Percentiles rank a stretch among this genome's conserved stretches.
phyloP scores from a whole-genome alignment of 176 grass and related monocot species.

The Aegilops speltoides region DNA sequence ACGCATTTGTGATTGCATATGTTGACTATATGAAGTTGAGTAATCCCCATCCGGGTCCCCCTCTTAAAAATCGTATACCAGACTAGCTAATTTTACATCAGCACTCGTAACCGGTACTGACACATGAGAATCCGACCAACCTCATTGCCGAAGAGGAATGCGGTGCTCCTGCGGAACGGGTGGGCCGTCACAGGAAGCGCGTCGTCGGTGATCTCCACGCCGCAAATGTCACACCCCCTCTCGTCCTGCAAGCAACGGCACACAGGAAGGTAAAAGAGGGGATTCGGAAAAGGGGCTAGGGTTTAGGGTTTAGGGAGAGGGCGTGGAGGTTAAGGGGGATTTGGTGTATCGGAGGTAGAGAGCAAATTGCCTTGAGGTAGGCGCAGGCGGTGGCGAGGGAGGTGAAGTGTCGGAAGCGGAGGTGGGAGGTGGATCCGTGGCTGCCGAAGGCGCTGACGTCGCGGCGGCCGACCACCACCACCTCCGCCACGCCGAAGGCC shows the following conservation, averaged over 20 bases:
- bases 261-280: background rate
- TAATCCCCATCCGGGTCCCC: background rate
- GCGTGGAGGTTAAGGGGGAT: background rate
- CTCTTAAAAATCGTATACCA: background rate
- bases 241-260: constrained; percentile 46
- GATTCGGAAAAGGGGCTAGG: background rate
- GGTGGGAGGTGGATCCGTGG: constrained; percentile 80
- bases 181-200: constrained; percentile 59
- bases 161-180: constrained; percentile 69
- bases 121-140: constrained; percentile 27
- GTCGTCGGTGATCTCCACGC: constrained; percentile 79
- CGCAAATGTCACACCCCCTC: constrained; percentile 73
- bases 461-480: constrained; percentile 75
- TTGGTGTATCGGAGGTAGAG: background rate
- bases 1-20: background rate
- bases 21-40: background rate
- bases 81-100: background rate
- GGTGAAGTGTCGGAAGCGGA: constrained; percentile 74
- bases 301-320: constrained; percentile 24
- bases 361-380: constrained; percentile 64
- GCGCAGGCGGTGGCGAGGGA: constrained; percentile 54
- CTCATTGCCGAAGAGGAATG: constrained; percentile 96
- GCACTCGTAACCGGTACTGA: background rate
- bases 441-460: constrained; percentile 90
- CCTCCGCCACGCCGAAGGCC: constrained; percentile 77